These are phyloP conservation scores for Asterophora parasitica DNA, from an alignment of 768 basidiomycete genomes.

Conservation along the genomic window DNA sequence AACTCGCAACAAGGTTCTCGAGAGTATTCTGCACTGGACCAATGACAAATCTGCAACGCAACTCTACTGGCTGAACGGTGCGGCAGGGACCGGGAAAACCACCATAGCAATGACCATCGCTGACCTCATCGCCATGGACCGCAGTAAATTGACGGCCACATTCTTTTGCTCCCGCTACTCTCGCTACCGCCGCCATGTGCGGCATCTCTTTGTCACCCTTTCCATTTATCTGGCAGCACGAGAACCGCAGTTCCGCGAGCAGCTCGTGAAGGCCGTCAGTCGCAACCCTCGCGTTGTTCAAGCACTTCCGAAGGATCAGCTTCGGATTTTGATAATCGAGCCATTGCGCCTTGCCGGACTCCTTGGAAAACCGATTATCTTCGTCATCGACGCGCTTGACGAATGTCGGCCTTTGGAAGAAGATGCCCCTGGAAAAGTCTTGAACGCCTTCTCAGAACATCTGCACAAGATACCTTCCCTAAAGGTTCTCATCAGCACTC, in stretches of 20 bases:
- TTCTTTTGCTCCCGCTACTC: conserved; percentile 19
- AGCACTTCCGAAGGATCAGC: conserved; percentile 3
- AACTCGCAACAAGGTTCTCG: conserved; percentile 13
- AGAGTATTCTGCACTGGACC: conserved; percentile 11
- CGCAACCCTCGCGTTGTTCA: conserved; percentile 6
- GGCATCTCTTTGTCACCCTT: conserved; percentile 13
- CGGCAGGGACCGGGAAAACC: conserved; percentile 20
- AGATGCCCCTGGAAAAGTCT: conserved; percentile 9
- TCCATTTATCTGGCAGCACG: conserved; percentile 11
- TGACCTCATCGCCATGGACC: conserved; percentile 13
- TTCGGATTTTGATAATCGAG: conserved; percentile 13
- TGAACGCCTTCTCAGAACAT: conserved; percentile 11
- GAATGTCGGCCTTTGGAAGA: conserved; percentile 15
- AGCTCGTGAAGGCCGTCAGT: conserved; percentile 7
- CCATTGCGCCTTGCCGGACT: conserved; percentile 9
- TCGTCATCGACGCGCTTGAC: conserved; percentile 21
- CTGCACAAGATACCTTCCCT: conserved; percentile 11
- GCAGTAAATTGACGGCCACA: conserved; percentile 15
- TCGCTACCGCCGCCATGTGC: conserved; percentile 12
- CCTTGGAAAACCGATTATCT: conserved; percentile 8
- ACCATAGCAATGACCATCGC: conserved; percentile 16
- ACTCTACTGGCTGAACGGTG: conserved; percentile 20
- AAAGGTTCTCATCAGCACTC: conserved; percentile 16
- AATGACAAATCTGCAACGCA: conserved; percentile 9
- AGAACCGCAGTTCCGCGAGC: conserved; percentile 4